These are phyloP conservation scores for Sicyos baderoa DNA, from an alignment of 306 rosid species.

Conservation along the genomic window DNA sequence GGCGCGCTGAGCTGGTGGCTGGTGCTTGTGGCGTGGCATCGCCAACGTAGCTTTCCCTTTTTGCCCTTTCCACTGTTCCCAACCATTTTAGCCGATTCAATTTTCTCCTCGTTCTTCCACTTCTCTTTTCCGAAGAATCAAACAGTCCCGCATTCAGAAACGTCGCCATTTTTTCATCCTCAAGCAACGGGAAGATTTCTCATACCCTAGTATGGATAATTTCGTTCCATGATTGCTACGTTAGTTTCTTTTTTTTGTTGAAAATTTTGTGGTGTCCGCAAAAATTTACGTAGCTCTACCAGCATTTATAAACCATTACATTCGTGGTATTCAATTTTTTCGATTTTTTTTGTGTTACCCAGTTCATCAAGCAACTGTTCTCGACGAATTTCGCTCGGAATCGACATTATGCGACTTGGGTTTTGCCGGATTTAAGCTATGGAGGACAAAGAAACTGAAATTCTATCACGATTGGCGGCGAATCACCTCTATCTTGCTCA, in stretches of 20 bases:
- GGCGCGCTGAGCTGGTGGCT: no score
- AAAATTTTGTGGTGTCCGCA: no score
- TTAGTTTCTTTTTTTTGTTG: no score
- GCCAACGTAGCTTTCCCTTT: not conserved
- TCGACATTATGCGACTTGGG: not conserved
- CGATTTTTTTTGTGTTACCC: not conserved
- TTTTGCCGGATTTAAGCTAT: conserved; percentile 4
- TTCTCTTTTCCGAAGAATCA: conserved; percentile 20
- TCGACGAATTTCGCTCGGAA: not conserved
- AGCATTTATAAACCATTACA: not conserved
- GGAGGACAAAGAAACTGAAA: conserved; percentile 68
- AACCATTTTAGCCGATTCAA: not conserved
- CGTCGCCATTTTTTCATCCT: not conserved
- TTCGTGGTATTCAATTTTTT: not conserved
- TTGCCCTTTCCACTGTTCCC: not conserved
- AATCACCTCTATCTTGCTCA: conserved; percentile 78
- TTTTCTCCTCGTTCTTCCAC: conserved; percentile 9
- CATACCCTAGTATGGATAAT: no score
- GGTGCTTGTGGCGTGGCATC: not conserved
- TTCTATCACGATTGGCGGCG: conserved; percentile 75
- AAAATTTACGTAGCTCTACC: no score
- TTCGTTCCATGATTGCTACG: no score
- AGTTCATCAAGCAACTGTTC: conserved; percentile 2
- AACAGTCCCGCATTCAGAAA: conserved; percentile 5
- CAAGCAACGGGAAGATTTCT: not conserved